Base-by-base conservation (phyloP, 495 filamentous ascomycete genomes). In the Penicillium crystallinum region DNA sequence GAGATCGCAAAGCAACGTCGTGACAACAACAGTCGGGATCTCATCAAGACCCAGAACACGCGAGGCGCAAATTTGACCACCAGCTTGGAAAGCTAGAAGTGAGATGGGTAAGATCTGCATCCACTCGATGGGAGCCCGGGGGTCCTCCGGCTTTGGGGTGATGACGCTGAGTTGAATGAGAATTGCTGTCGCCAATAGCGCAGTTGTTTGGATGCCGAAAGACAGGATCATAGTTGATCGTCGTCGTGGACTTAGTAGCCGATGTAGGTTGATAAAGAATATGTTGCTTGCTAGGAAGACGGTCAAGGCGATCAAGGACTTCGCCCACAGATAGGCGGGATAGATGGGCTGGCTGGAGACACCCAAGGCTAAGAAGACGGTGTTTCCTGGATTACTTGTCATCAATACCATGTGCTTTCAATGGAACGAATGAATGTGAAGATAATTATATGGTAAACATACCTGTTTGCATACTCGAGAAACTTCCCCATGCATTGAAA, bases 21-120 rank as follows among this genome's bases (percentile, higher is more conserved):
- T 89, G 46, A 88, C 66, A 3, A 89, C 86, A 11, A 83, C 84
- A 0, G 84, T 86, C 0, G 86, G 86, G 19, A 90, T 78, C 66
- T 89, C 86, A 50, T 79, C 76, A 34, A 82, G 76, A 4, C 78
- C 82, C 30, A 90, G 60, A 7, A 81, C 56, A 2, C 86, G 71
- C 3, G 75, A 80, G 7, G 79, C 77, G 2, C 77, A 74, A 52
- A 89, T 87, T 64, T 88, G 85, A 0, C 84, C 84, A 1, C 80
- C 84, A 11, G 80, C 81, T 60, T 89, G 85, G 62, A 90, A 86
- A 3, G 82, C 78, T 15, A 90, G 64, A 15, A 89, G 69, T 0
- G 76, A 80, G 17, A 89, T 74, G 4, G 71, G 68, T 0, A 72
- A 33, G 6, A 68, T 55, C 30, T 74, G 71, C 39, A 62, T 66